Evolutionary conservation across 306 rosid species (phyloP), one percentile per base, ranked within the genome.

Genomic region (Mimosa pudica): DNA sequence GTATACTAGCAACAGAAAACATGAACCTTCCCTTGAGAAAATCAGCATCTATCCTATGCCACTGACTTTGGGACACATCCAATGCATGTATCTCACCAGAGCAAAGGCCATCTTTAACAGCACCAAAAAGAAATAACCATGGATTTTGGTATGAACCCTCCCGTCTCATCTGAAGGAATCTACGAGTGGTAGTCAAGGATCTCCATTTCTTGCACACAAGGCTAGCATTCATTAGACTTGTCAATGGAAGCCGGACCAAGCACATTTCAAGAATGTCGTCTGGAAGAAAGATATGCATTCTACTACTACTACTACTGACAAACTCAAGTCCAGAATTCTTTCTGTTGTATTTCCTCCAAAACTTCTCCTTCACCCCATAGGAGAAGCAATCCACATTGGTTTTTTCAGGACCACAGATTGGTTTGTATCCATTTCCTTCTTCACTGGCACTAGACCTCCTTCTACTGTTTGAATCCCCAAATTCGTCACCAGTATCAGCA

Each of bases 151-250:
- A 83, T n/a, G 77, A 87, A 52, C 98, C 97, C 68, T 93, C 98
- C 76, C 80, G 87, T 87, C 99, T 93, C 96, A 96, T 83, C 75
- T 91, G 93, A 72, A 91, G 87, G 80, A 96, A 96, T 63, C 99
- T 94, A 65, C 87, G 80, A 57, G 97, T 88, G 82, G 94, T 84
- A 30, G 97, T 93, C 86, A 96, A 77, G 82, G 87, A 81, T 84
- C 90, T 88, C 99, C 99, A 96, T 73, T 91, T 96, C 86, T 86
- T 96, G 90, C 99, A 96, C 70, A 96, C 99, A 74, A 96, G 98
- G 30, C 99, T 97, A 2, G 99, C 96, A 78, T 92, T 93, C 98
- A 93, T 93, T 80, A 96, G 93, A 87, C 92, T 88, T 3, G 89
- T 85, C 78, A 93, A 75, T 0, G 99, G 98, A 68, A 96, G 99